These are phyloP conservation scores for Pythium aristosporum DNA, from an alignment of 352 stramenopile species.

Conservation along the genomic window DNA sequence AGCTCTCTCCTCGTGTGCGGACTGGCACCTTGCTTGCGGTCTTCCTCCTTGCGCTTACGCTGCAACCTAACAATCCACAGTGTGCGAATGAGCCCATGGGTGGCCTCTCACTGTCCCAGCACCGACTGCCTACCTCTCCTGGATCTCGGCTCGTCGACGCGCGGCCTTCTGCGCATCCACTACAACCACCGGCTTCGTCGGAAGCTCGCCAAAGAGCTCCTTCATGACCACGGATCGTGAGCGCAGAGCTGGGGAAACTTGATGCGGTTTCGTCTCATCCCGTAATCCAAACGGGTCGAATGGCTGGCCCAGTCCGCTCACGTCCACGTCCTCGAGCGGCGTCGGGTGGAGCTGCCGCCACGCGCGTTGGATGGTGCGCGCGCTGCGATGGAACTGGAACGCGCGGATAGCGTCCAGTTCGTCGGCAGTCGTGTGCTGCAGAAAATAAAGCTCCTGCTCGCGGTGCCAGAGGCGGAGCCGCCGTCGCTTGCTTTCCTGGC, in stretches of 20 bases:
- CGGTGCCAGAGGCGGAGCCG: slow-evolving; percentile 58
- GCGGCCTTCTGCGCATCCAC: slow-evolving; percentile 5
- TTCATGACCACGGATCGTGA: background rate
- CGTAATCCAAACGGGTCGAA: slow-evolving; percentile 24
- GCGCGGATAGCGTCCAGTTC: slow-evolving; percentile 42
- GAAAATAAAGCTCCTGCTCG: slow-evolving; percentile 66
- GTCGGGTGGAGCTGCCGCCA: slow-evolving; percentile 33
- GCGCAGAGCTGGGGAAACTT: background rate
- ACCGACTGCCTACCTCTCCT: slow-evolving; percentile 5
- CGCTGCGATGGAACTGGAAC: slow-evolving; percentile 45
- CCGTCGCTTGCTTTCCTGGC: slow-evolving; percentile 40
- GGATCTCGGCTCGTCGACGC: slow-evolving; percentile 17
- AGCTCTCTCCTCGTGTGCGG: slow-evolving; percentile 35
- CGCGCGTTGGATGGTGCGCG: slow-evolving; percentile 41
- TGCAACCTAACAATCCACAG: slow-evolving; percentile 5
- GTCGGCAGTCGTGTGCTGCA: slow-evolving; percentile 52
- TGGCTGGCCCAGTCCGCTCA: slow-evolving; percentile 11
- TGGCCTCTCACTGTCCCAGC: background rate
- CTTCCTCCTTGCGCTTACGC: slow-evolving; percentile 12
- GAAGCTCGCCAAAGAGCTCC: slow-evolving; percentile 11
- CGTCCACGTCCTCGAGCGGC: slow-evolving; percentile 19
- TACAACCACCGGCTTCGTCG: background rate
- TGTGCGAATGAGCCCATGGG: background rate
- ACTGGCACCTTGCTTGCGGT: background rate
- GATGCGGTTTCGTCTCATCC: background rate